phyloP scores from a whole-genome alignment of 2,329 filamentous ascomycete species.

The Epichloe coenophiala region DNA sequence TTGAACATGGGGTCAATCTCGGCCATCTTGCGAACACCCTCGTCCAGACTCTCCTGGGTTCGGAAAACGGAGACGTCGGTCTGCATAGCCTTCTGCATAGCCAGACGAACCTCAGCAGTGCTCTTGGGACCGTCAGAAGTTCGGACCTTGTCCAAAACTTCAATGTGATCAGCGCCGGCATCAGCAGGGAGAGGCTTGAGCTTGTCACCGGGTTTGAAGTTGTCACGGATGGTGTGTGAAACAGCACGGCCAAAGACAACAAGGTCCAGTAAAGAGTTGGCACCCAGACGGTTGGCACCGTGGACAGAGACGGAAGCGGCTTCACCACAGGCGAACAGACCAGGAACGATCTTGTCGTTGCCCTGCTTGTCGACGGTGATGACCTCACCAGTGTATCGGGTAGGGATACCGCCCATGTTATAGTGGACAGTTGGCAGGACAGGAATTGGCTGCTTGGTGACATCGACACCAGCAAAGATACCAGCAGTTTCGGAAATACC shows the following conservation, averaged over 20 bases:
- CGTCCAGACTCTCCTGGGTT: conserved; percentile 83
- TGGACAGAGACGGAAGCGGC: conserved; percentile 96
- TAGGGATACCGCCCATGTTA: conserved; percentile 99
- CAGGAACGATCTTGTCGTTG: conserved; percentile 85
- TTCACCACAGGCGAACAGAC: conserved; percentile 93
- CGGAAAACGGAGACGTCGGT: conserved; percentile 94
- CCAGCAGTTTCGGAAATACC: conserved; percentile 98
- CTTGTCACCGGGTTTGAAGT: conserved; percentile 70
- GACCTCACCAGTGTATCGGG: conserved; percentile 93
- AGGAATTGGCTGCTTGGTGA: conserved; percentile 91
- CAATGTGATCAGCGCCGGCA: conserved; percentile 77
- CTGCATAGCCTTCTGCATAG: conserved; percentile 98
- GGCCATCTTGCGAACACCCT: conserved; percentile 79
- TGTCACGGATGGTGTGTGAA: conserved; percentile 92
- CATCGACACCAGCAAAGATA: conserved; percentile 94
- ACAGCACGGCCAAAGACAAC: conserved; percentile 97
- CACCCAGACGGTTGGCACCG: conserved; percentile 92
- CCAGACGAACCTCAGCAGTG: conserved; percentile 75
- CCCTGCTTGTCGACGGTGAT: conserved; percentile 75
- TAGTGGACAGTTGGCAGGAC: conserved; percentile 96
- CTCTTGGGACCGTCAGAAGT: conserved; percentile 73
- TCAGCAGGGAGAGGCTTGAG: conserved; percentile 72
- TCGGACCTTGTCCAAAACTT: conserved; percentile 72
- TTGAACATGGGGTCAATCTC: conserved; percentile 70
- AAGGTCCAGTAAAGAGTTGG: conserved; percentile 94